A percentile compares a stretch with the other conserved stretches of the same genome.
phyloP scores from a whole-genome alignment of 768 basidiomycete genomes.

The Boletus rufocinnamomeus region DNA sequence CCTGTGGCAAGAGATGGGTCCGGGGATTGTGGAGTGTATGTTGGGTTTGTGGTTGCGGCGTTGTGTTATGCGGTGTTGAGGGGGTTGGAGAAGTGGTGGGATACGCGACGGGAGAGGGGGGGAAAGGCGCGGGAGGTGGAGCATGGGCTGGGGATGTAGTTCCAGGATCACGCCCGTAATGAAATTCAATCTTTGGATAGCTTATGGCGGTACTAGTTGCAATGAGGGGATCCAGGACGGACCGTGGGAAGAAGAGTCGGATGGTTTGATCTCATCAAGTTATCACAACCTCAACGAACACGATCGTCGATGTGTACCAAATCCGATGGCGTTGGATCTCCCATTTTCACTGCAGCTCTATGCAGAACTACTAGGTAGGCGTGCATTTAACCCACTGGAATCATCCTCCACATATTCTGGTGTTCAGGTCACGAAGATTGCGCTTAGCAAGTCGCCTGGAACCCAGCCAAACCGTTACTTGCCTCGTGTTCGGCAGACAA shows the following conservation, averaged over 20 bases:
- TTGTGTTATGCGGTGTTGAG: conserved; percentile 36
- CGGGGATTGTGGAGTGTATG: conserved; percentile 54
- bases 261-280: no score
- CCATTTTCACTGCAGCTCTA: conserved; percentile 22
- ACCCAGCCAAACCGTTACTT: conserved; percentile 74
- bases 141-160: no score
- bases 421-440: conserved; percentile 73
- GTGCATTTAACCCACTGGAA: neutral
- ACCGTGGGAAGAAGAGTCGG: no score
- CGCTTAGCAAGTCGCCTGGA: conserved; percentile 90
- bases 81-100: conserved; percentile 29
- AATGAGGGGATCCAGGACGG: no score
- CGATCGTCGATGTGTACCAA: neutral
- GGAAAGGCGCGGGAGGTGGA: neutral
- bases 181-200: no score
- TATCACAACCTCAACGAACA: no score
- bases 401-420: neutral
- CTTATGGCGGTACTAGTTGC: no score
- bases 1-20: conserved; percentile 46
- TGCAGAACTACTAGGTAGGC: conserved; percentile 30
- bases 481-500: conserved; percentile 97
- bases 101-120: neutral
- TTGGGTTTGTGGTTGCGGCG: no score
- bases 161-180: no score
- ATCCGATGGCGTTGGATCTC: conserved; percentile 23